phyloP scores from a whole-genome alignment of 2,329 filamentous ascomycete species.

The Aspergillus sojae region DNA sequence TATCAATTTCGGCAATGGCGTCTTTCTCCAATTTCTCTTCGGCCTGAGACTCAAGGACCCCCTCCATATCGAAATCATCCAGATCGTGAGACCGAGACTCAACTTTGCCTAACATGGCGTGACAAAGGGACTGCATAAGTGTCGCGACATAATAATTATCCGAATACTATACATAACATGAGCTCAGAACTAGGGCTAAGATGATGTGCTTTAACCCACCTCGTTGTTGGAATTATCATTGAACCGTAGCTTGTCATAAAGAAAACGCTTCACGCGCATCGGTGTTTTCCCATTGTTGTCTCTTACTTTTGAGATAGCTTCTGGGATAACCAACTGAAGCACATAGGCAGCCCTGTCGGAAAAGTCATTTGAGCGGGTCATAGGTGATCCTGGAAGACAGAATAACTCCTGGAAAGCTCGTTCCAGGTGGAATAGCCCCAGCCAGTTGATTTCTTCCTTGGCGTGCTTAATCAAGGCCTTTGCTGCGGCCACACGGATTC shows the following conservation, averaged over 20 bases:
- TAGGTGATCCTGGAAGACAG: conserved; percentile 75
- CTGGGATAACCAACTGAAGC: conserved; percentile 80
- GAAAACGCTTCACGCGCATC: conserved; percentile 74
- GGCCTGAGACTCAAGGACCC: conserved; percentile 52
- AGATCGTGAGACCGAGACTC: conserved; percentile 45
- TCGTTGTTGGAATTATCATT: conserved; percentile 92
- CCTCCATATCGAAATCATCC: conserved; percentile 49
- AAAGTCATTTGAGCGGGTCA: conserved; percentile 89
- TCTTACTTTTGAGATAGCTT: conserved; percentile 76
- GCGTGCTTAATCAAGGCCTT: conserved; percentile 77
- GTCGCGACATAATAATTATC: conserved; percentile 87
- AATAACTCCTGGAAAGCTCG: conserved; percentile 87
- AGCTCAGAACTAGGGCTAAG: neutral
- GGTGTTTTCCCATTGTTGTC: conserved; percentile 77
- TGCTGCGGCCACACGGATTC: conserved; percentile 84
- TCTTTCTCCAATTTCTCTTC: conserved; percentile 60
- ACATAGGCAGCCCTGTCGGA: conserved; percentile 81
- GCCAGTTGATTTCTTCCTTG: conserved; percentile 69
- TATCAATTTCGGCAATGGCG: conserved; percentile 63
- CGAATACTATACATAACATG: conserved; percentile 60
- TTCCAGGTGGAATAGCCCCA: conserved; percentile 81
- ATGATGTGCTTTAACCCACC: conserved; percentile 32
- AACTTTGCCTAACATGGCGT: conserved; percentile 54
- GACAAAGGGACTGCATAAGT: conserved; percentile 67
- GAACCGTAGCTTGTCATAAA: conserved; percentile 85